Conservation (phyloP, 1,284 basidiomycete species). For the Anthracocystis setariae region DNA sequence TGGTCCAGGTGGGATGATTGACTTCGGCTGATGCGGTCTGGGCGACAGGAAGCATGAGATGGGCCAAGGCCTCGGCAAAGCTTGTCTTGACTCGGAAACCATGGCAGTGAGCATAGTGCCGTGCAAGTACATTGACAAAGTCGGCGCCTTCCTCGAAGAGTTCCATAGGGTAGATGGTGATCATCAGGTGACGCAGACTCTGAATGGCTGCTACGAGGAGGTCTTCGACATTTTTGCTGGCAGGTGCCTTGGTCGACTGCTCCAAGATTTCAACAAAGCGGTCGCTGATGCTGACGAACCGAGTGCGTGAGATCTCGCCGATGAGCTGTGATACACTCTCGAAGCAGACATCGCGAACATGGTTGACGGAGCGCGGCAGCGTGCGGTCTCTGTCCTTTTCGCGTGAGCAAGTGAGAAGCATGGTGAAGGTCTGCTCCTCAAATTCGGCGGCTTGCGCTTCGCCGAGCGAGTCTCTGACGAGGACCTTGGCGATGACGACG, state of each 20-base stretch:
- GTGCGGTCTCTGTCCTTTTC: constrained; percentile 54
- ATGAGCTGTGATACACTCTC: constrained; percentile 58
- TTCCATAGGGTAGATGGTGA: constrained; percentile 83
- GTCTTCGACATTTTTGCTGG: constrained; percentile 58
- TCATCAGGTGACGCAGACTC: constrained; percentile 59
- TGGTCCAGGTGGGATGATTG: constrained; percentile 92
- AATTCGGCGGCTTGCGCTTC: constrained; percentile 50
- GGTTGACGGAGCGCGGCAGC: constrained; percentile 32
- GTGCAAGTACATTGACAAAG: constrained; percentile 84
- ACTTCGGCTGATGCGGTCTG: constrained; percentile 94
- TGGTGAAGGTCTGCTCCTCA: constrained; percentile 54
- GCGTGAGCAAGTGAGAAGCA: constrained; percentile 57
- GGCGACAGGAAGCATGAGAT: constrained; percentile 86
- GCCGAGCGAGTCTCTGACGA: constrained; percentile 20
- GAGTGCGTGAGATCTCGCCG: constrained; percentile 58
- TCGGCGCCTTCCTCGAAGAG: constrained; percentile 93
- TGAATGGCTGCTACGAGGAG: constrained; percentile 59
- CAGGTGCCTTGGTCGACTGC: constrained; percentile 47
- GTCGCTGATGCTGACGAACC: constrained; percentile 60
- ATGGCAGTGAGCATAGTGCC: constrained; percentile 84
- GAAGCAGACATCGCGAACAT: constrained; percentile 57
- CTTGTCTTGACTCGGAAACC: constrained; percentile 84
- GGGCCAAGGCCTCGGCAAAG: constrained; percentile 84
- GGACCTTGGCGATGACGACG: constrained; percentile 36
- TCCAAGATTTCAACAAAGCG: constrained; percentile 62